phyloP scores from a whole-genome alignment of 371 early-diverging fungal genomes.

The Haplosporangium sp. region DNA sequence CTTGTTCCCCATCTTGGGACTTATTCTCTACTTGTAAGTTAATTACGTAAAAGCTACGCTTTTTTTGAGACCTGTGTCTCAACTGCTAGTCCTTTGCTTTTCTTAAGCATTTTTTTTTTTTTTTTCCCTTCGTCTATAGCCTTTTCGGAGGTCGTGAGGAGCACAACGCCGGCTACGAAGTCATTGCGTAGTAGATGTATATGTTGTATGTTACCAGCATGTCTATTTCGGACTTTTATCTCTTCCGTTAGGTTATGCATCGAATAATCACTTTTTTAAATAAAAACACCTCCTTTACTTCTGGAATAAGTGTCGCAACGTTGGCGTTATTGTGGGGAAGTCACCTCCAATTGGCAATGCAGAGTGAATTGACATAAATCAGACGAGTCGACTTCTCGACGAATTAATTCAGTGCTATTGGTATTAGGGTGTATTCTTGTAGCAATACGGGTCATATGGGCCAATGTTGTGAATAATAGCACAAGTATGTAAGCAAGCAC shows the following conservation, averaged over 20 bases:
- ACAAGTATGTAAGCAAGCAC: no score
- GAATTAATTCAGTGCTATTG: no score
- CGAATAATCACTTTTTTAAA: background rate
- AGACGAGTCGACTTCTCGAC: no score
- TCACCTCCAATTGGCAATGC: no score
- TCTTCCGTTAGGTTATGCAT: no score
- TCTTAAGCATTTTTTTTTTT: slow-evolving; percentile 1
- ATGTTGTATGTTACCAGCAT: background rate
- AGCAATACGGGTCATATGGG: background rate
- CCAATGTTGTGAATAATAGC: no score
- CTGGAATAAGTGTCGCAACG: no score
- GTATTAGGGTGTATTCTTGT: background rate
- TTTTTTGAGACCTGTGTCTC: background rate
- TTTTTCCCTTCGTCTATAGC: slow-evolving; percentile 45
- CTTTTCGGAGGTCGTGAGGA: slow-evolving; percentile 66
- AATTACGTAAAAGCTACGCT: background rate
- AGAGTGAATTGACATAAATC: no score
- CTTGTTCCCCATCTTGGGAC: slow-evolving; percentile 71
- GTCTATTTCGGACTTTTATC: background rate
- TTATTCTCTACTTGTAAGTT: slow-evolving; percentile 74
- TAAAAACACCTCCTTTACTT: background rate
- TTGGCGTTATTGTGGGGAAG: no score
- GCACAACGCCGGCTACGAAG: slow-evolving; percentile 63
- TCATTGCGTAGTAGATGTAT: slow-evolving; percentile 51
- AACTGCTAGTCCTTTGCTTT: background rate